Percentiles rank a stretch among this genome's conserved stretches.
phyloP scores from a whole-genome alignment of 768 basidiomycete genomes.

The Lentinula aciculospora region DNA sequence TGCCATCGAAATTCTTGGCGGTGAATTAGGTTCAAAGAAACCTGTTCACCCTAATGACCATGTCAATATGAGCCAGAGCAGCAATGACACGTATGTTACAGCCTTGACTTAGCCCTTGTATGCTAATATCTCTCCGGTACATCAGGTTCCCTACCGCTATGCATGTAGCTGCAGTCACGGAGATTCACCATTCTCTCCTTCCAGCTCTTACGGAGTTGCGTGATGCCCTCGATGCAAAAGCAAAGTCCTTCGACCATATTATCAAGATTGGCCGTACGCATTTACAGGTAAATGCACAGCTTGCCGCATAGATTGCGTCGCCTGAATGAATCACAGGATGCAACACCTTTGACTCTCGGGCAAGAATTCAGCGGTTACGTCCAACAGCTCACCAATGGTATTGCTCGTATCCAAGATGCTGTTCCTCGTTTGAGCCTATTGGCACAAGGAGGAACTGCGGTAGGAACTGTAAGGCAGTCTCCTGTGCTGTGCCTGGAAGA shows the following conservation, averaged over 20 bases:
- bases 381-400: conserved; percentile 87
- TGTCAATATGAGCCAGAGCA: conserved; percentile 98
- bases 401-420: conserved; percentile 74
- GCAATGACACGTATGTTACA: conserved; percentile 86
- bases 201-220: conserved; percentile 84
- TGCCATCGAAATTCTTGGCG: conserved; percentile 95
- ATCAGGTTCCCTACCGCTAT: conserved; percentile 95
- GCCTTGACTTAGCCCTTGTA: background rate
- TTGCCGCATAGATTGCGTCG: conserved; percentile 1
- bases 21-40: conserved; percentile 90
- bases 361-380: conserved; percentile 99
- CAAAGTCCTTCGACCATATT: conserved; percentile 80
- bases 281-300: conserved; percentile 51
- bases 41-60: conserved; percentile 99
- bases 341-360: conserved; percentile 93
- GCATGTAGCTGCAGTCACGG: conserved; percentile 95
- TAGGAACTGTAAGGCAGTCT: conserved; percentile 73
- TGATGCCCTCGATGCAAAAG: conserved; percentile 79
- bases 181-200: conserved; percentile 72
- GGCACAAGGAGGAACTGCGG: conserved; percentile 97
- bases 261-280: conserved; percentile 99
- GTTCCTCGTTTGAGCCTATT: conserved; percentile 84
- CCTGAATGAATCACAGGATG: conserved; percentile 56
- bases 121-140: background rate
- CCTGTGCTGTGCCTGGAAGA: background rate